Evolutionary conservation across 208 protist species (phyloP), one percentile per base, ranked within the genome.

Genomic region (Trypanosoma scelopori): DNA sequence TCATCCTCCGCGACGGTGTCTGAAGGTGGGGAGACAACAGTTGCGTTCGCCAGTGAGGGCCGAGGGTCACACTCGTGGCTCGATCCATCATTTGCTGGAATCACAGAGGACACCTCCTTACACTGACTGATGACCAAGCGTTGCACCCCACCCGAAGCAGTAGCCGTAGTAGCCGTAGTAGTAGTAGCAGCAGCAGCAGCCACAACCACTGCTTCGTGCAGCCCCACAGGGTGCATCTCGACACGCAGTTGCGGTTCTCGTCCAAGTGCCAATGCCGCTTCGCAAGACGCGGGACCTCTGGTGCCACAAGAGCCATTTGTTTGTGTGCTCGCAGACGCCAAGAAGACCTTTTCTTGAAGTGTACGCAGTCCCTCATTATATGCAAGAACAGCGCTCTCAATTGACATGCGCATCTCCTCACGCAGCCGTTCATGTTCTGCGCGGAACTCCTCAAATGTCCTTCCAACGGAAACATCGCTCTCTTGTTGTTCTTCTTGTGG

Each of bases 311-410:
- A 18, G 23, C 25, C 30, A 47, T 32, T 13, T 23, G 2, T 1
- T 37, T 9, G 32, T 39, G 16, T 55, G 28, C 50, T 22, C 25
- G 4, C 39, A 73, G 55, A 37, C 2, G 23, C 1, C 0, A 35
- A 0, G 7, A 39, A 32, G 39, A 73, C 3, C 37, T 42, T 37
- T 43, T 60, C 23, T 25, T 66, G 67, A 1, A 73, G 15, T 48
- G 12, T 13, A 22, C 9, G 6, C 13, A 73, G 35, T 48, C 51
- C 42, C 16, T 61, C 35, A 58, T 73, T 73, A 30, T 73, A 73
- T 22, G 50, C 28, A 37, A 1, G 27, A 47, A 66, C 32, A 37
- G 59, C 58, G 5, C 42, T 57, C 28, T 65, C 58, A 27, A 73
- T 20, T 35, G 67, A 41, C 32, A 39, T 22, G 49, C n/a, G 46